Evolutionary conservation across 768 basidiomycete species (phyloP).

Genomic region (Leucocoprinus leucothites): DNA sequence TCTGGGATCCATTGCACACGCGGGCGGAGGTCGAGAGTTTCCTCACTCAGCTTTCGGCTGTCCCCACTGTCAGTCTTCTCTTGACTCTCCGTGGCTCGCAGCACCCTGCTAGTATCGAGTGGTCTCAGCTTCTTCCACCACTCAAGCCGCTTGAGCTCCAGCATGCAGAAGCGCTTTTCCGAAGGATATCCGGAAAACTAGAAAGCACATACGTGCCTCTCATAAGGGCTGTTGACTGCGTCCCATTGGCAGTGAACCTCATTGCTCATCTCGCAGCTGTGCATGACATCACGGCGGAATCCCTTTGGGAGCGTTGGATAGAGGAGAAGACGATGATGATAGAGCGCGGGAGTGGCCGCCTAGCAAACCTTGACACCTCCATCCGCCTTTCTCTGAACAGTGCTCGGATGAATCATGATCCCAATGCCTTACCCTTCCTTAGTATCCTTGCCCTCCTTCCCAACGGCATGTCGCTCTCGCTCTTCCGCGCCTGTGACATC

Average conservation of each 20-base stretch:
- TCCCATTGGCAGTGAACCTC: conserved; percentile 31
- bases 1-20: conserved; percentile 25
- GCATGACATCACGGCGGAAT: conserved; percentile 26
- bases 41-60: conserved; percentile 19
- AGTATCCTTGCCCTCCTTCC: conserved; percentile 27
- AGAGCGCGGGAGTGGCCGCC: conserved; percentile 23
- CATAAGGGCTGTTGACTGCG: conserved; percentile 26
- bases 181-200: conserved; percentile 20
- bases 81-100: conserved; percentile 30
- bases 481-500: conserved; percentile 15
- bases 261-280: conserved; percentile 28
- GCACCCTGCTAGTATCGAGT: conserved; percentile 22
- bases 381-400: conserved; percentile 28
- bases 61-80: conserved; percentile 20
- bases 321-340: conserved; percentile 27
- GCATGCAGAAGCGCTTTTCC: conserved; percentile 23
- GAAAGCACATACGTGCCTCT: conserved; percentile 22
- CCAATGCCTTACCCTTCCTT: conserved; percentile 23
- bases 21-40: conserved; percentile 23
- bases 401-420: conserved; percentile 22
- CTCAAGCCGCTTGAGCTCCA: conserved; percentile 23
- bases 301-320: conserved; percentile 27
- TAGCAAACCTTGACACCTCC: conserved; percentile 27
- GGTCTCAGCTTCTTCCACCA: conserved; percentile 23
- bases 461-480: conserved; percentile 22